phyloP scores from a whole-genome alignment of 2,329 filamentous ascomycete genomes.

The Ceratocystiopsis minuta region DNA sequence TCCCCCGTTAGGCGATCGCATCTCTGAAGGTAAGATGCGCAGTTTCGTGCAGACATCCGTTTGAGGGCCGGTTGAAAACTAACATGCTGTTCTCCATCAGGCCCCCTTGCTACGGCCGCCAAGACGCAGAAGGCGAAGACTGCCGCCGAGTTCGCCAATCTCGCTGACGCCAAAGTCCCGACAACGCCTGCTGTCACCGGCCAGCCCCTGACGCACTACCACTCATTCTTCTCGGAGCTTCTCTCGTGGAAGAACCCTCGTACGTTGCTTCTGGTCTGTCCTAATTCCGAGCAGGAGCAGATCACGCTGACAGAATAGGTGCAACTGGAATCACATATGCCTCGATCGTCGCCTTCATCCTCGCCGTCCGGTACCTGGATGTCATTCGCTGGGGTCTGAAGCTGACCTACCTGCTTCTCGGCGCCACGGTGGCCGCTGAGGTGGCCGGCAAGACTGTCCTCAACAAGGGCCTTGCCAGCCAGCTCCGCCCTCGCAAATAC shows the following conservation, averaged over 20 bases:
- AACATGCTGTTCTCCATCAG: slow-evolving; percentile 16
- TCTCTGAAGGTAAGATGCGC: not conserved
- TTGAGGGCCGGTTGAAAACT: not conserved
- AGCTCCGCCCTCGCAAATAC: slow-evolving; percentile 49
- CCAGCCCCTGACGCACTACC: slow-evolving; percentile 49
- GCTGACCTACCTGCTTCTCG: slow-evolving; percentile 44
- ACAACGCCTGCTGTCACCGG: slow-evolving; percentile 35
- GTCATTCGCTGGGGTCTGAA: slow-evolving; percentile 47
- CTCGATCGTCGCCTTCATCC: slow-evolving; percentile 38
- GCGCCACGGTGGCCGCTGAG: slow-evolving; percentile 42
- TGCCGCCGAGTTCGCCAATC: slow-evolving; percentile 35
- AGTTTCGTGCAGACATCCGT: not conserved
- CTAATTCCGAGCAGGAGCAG: too few species aligned
- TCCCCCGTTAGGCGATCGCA: too few species aligned
- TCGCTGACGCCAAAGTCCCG: slow-evolving; percentile 37
- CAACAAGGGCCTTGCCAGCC: slow-evolving; percentile 43
- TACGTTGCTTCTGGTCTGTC: slow-evolving; percentile 21
- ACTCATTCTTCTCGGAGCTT: slow-evolving; percentile 52
- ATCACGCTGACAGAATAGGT: slow-evolving; percentile 21
- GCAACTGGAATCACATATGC: slow-evolving; percentile 48
- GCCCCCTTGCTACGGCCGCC: slow-evolving; percentile 40
- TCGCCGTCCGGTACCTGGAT: slow-evolving; percentile 47
- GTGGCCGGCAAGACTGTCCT: slow-evolving; percentile 41
- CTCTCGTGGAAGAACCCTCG: slow-evolving; percentile 53
- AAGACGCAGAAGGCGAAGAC: slow-evolving; percentile 38